phyloP scores from a whole-genome alignment of 2,329 filamentous ascomycete genomes.

The Fusarium sp. region DNA sequence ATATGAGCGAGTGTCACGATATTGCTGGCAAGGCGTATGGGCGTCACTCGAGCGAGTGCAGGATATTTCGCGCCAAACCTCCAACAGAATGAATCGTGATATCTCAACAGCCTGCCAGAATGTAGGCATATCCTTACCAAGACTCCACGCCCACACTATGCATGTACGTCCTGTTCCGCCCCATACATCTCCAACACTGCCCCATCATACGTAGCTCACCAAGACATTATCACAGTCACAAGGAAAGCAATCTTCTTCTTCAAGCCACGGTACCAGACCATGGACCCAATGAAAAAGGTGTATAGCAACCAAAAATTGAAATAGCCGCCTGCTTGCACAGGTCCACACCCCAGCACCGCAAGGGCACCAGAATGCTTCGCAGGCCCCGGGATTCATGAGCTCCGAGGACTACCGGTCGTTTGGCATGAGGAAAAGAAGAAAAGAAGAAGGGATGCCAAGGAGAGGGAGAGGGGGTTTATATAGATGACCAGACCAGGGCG shows the following conservation, averaged over 20 bases:
- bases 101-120: fast-evolving
- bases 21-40: neutral
- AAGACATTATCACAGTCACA: neutral
- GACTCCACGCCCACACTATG: too few species aligned
- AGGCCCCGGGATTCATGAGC: constrained; percentile 28
- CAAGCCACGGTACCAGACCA: constrained; percentile 34
- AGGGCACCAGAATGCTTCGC: constrained; percentile 20
- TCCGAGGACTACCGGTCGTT: constrained; percentile 20
- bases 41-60: neutral
- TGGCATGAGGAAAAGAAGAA: constrained; percentile 6
- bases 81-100: neutral
- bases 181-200: neutral
- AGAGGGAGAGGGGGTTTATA: constrained; percentile 6
- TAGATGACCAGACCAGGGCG: constrained; percentile 15
- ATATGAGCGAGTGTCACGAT: constrained; percentile 8
- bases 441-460: neutral
- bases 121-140: fast-evolving
- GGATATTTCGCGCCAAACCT: neutral
- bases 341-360: neutral
- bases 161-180: neutral
- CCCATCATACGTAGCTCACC: neutral
- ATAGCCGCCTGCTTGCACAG: neutral
- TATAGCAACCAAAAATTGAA: constrained; percentile 33
- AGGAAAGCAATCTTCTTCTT: constrained; percentile 33
- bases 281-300: constrained; percentile 42